Percentiles rank a stretch among this genome's conserved stretches.
These are phyloP conservation scores for Phaseolus coccineus DNA, from an alignment of 331 rosid species.

Conservation along the genomic window DNA sequence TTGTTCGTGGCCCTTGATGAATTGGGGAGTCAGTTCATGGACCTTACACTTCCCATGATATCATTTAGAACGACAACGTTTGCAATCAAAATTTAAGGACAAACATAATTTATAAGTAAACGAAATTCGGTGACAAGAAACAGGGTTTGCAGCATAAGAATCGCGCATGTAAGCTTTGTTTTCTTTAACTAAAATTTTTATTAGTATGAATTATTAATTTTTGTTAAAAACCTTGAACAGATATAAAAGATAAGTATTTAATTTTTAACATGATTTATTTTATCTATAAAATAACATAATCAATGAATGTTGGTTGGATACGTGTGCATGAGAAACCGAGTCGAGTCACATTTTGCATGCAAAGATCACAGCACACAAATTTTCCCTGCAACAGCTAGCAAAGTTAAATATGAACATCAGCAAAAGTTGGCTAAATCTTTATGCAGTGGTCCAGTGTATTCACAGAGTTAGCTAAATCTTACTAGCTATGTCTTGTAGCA, in stretches of 20 bases:
- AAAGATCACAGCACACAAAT: not conserved
- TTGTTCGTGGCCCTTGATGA: not conserved
- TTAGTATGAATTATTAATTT: too few species aligned
- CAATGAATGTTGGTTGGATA: too few species aligned
- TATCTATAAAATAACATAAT: too few species aligned
- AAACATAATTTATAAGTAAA: not conserved
- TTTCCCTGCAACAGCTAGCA: not conserved
- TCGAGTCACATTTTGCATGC: not conserved
- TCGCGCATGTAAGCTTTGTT: not conserved
- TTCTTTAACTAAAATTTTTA: too few species aligned
- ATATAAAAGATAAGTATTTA: too few species aligned
- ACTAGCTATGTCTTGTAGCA: not conserved
- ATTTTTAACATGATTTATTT: too few species aligned
- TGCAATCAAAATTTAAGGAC: constrained; percentile 42
- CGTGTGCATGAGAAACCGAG: not conserved
- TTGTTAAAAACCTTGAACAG: too few species aligned
- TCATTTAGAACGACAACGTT: constrained; percentile 29
- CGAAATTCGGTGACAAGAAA: constrained; percentile 20
- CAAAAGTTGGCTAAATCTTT: not conserved
- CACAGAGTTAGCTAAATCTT: not conserved
- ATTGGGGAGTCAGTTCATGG: constrained; percentile 24
- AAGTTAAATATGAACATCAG: not conserved
- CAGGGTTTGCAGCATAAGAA: not conserved
- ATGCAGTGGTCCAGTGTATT: not conserved
- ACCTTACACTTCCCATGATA: constrained; percentile 31